These are phyloP conservation scores for Phytophthora pseudosyringae DNA, from an alignment of 352 stramenopile species.

Conservation along the genomic window DNA sequence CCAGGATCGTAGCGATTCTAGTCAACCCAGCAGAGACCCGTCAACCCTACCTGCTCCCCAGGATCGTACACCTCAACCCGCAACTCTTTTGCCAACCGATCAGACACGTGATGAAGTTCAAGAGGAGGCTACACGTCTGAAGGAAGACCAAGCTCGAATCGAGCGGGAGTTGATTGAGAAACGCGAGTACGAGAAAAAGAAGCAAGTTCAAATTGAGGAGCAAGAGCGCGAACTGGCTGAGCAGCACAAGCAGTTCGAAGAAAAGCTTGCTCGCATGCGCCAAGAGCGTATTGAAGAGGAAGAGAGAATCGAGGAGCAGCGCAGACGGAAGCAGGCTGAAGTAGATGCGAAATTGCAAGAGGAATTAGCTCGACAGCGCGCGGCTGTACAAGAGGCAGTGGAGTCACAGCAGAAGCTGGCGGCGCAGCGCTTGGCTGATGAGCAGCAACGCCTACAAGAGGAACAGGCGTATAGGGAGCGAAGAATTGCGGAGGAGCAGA, in stretches of 20 bases:
- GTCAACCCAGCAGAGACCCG: background rate
- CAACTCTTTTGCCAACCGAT: background rate
- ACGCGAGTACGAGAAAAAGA: conserved; percentile 53
- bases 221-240: conserved; percentile 48
- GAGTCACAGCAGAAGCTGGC: conserved; percentile 38
- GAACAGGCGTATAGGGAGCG: conserved; percentile 32
- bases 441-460: conserved; percentile 29
- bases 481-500: conserved; percentile 23
- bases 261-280: conserved; percentile 47
- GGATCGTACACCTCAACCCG: background rate
- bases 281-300: conserved; percentile 47
- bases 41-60: background rate
- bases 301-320: conserved; percentile 34
- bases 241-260: conserved; percentile 48
- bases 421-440: conserved; percentile 29
- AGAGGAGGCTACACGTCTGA: conserved; percentile 51
- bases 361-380: conserved; percentile 43
- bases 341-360: conserved; percentile 43
- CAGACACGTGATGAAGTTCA: conserved; percentile 36
- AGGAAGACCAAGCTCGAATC: conserved; percentile 44
- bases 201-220: conserved; percentile 41
- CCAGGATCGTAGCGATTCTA: background rate
- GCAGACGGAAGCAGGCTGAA: conserved; percentile 32
- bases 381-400: conserved; percentile 37
- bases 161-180: conserved; percentile 60